These are phyloP conservation scores for Chlamydomonas reinhardtii DNA, from an alignment of 163 green algal genomes.

Conservation along the genomic window DNA sequence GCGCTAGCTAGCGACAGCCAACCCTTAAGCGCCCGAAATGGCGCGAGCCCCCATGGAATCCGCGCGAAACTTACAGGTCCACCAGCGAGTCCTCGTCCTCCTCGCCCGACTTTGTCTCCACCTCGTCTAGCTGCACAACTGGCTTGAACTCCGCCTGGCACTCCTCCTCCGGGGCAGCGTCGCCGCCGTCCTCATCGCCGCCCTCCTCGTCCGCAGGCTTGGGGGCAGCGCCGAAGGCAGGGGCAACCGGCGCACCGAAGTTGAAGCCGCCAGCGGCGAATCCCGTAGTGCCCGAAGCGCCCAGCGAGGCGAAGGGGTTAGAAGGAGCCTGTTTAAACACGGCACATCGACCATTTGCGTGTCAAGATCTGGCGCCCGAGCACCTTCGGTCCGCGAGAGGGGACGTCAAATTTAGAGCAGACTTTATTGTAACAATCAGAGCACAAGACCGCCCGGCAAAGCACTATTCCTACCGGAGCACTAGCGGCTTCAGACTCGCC, in stretches of 20 bases:
- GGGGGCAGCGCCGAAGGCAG: slow-evolving; percentile 46
- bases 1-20: no score
- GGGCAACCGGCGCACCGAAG: slow-evolving; percentile 47
- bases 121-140: slow-evolving; percentile 96
- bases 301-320: slow-evolving; percentile 65
- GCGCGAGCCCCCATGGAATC: no score
- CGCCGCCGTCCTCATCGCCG: slow-evolving; percentile 60
- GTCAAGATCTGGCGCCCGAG: background rate
- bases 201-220: slow-evolving; percentile 52
- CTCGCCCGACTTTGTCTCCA: slow-evolving; percentile 93
- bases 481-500: no score
- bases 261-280: slow-evolving; percentile 45
- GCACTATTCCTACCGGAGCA: no score
- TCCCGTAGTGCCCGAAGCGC: slow-evolving; percentile 16
- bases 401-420: no score
- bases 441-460: no score
- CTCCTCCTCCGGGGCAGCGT: slow-evolving; percentile 70
- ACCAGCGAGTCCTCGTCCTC: slow-evolving; percentile 93
- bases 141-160: slow-evolving; percentile 94
- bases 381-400: no score
- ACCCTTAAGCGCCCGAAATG: no score
- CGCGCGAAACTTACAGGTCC: slow-evolving; percentile 85
- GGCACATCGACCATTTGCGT: background rate
- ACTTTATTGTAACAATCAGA: no score
- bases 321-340: background rate